Evolutionary conservation across 2,329 filamentous ascomycete species (phyloP), one percentile per base, ranked within the genome.

Genomic region (Geosmithia morbida): DNA sequence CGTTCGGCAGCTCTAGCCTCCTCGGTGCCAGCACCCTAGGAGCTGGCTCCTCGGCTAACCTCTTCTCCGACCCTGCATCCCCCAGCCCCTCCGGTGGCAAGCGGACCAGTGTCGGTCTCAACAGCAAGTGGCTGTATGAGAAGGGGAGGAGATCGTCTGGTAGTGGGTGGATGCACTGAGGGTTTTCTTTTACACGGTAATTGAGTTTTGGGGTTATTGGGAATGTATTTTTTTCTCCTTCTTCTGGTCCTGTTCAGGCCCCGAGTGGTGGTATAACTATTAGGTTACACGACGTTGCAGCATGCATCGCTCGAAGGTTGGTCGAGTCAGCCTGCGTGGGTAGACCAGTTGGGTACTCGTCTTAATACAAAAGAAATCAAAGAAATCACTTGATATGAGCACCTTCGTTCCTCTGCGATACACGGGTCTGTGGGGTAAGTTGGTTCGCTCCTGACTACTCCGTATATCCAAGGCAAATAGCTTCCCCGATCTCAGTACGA

Each of bases 51-150:
- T 63, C 67, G 6, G 64, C 66, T 40, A 72, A 68, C 48, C 48
- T 66, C 29, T 77, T 79, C 52, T 62, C 69, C 18, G 77, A 77
- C n/a, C 79, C 83, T 1, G 71, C 75, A 14, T 82, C 83, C 17
- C 85, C 85, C 1, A 89, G 81, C 52, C 85, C 86, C 1, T 66
- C 67, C 6, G 66, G 70, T 6, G 72, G 75, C 39, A 87, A 84
- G 66, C 75, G 79, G 48, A 81, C 82, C 41, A 88, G 79, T 53
- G 79, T 94, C 46, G 80, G 81, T 1, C 59, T 96, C 59, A 96
- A 90, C 64, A 95, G 81, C 67, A 94, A 92, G 67, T 97, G 90
- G 90, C 65, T 96, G 50, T 97, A 95, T 59, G 87, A 96, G 64
- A 86, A 81, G 65, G 83, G 85, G 56, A 69, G 80, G 60, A 61